These are phyloP conservation scores for Pseudohalonectria lignicola DNA, from an alignment of 2,329 filamentous ascomycete genomes.

Conservation along the genomic window DNA sequence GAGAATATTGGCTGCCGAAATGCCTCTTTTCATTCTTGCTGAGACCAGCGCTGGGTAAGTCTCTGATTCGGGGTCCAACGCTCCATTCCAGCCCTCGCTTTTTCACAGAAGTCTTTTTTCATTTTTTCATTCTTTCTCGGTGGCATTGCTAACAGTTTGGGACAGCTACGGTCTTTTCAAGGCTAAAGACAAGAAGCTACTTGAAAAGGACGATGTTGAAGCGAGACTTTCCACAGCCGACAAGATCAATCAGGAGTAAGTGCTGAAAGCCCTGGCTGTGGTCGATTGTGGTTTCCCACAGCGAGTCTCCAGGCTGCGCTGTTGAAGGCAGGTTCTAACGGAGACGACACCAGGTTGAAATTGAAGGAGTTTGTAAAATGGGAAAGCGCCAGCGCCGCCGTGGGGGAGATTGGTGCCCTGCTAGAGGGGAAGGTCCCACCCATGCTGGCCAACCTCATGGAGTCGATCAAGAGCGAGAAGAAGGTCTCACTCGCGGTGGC, in stretches of 20 bases:
- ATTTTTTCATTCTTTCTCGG: too few relatives aligned
- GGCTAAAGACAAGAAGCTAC: slow-evolving; percentile 94
- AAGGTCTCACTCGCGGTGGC: slow-evolving; percentile 91
- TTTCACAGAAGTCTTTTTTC: too few relatives aligned
- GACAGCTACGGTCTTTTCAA: slow-evolving; percentile 93
- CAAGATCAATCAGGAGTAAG: slow-evolving; percentile 77
- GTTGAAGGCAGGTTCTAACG: not conserved
- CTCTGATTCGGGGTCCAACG: too few relatives aligned
- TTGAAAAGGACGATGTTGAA: slow-evolving; percentile 75
- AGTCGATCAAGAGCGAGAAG: slow-evolving; percentile 92
- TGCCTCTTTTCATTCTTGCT: slow-evolving; percentile 86
- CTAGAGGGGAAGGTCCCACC: slow-evolving; percentile 93
- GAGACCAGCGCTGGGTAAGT: slow-evolving; percentile 78
- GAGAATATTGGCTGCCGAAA: slow-evolving; percentile 29
- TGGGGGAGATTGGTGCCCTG: slow-evolving; percentile 81
- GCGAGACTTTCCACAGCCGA: slow-evolving; percentile 65
- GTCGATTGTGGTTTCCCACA: not conserved
- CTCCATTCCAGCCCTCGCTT: too few relatives aligned
- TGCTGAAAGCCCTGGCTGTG: slow-evolving; percentile 16
- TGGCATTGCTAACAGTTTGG: too few relatives aligned
- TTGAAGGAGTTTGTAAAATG: slow-evolving; percentile 97
- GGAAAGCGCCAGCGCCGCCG: slow-evolving; percentile 79
- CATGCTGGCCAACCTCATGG: slow-evolving; percentile 69
- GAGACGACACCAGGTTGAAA: slow-evolving; percentile 56
- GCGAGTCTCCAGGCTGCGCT: not conserved